A percentile compares a stretch with the other conserved stretches of the same genome.
These are phyloP conservation scores for Mycena rebaudengoi DNA, from an alignment of 768 basidiomycete species.

Conservation along the genomic window DNA sequence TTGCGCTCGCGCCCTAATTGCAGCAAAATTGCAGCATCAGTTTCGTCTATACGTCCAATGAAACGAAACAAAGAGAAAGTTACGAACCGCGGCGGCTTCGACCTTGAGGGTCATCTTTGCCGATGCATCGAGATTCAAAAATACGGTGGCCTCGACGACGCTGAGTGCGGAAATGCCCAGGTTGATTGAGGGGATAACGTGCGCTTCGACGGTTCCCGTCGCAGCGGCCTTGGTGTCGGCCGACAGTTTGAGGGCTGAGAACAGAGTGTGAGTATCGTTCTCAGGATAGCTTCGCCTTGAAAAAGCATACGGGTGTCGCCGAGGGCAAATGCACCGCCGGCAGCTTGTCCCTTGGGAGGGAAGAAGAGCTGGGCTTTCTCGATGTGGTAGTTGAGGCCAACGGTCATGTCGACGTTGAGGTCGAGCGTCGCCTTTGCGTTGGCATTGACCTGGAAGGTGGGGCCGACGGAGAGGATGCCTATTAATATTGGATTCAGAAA, in stretches of 20 bases:
- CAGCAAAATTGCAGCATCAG: no score
- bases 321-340: no score
- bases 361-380: conserved; percentile 51
- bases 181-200: conserved; percentile 47
- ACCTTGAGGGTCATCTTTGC: conserved; percentile 22
- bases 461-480: conserved; percentile 58
- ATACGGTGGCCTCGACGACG: conserved; percentile 9
- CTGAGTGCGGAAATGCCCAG: conserved; percentile 38
- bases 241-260: conserved; percentile 39
- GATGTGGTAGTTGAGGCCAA: conserved; percentile 53
- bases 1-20: conserved; percentile 14
- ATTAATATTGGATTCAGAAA: no score
- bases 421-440: conserved; percentile 44
- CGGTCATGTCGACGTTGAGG: conserved; percentile 46
- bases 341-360: conserved; percentile 42
- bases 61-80: no score
- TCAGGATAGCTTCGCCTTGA: no score
- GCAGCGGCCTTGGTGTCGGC: conserved; percentile 40
- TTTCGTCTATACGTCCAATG: neutral
- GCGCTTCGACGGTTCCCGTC: conserved; percentile 40
- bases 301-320: no score
- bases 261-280: neutral
- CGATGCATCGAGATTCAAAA: conserved; percentile 12
- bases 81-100: neutral
- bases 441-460: conserved; percentile 53